Conservation (phyloP, 768 basidiomycete species). For the Pulveroboletus sp. region DNA sequence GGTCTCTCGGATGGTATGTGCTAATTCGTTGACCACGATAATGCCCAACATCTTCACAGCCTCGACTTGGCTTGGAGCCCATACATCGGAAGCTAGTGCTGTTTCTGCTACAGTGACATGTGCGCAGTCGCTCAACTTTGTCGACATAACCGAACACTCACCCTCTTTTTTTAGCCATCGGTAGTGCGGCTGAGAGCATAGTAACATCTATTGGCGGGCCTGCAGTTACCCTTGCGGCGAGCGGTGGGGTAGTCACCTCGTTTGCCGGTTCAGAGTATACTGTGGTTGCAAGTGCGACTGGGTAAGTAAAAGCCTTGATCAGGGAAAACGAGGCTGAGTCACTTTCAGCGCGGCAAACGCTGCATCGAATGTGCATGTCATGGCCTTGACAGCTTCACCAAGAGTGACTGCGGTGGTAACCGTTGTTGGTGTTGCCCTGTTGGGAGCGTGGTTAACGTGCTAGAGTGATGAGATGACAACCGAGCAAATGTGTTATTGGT, state of each 20-base stretch:
- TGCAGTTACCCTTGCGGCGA: constrained; percentile 57
- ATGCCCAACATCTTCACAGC: constrained; percentile 5
- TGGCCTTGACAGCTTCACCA: constrained; percentile 18
- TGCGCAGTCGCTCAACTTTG: constrained; percentile 10
- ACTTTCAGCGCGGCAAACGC: constrained; percentile 15
- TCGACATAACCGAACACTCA: neutral
- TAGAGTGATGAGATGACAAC: constrained; percentile 10
- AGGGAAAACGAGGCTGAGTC: neutral
- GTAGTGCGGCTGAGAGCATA: constrained; percentile 51
- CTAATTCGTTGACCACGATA: neutral
- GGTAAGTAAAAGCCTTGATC: constrained; percentile 5
- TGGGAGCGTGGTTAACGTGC: constrained; percentile 41
- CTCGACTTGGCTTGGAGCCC: constrained; percentile 18
- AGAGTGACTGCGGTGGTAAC: constrained; percentile 30
- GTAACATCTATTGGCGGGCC: constrained; percentile 57
- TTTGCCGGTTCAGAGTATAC: constrained; percentile 55
- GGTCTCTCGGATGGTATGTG: constrained; percentile 19
- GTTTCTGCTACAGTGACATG: constrained; percentile 24
- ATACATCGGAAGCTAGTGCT: neutral
- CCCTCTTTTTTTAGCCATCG: constrained; percentile 41
- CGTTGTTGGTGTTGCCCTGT: constrained; percentile 30
- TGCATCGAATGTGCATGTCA: constrained; percentile 12
- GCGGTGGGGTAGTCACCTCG: constrained; percentile 43
- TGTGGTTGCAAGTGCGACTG: constrained; percentile 30
- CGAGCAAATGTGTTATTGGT: neutral